phyloP scores from a whole-genome alignment of 2,329 filamentous ascomycete genomes.

The Penicillium sp. region DNA sequence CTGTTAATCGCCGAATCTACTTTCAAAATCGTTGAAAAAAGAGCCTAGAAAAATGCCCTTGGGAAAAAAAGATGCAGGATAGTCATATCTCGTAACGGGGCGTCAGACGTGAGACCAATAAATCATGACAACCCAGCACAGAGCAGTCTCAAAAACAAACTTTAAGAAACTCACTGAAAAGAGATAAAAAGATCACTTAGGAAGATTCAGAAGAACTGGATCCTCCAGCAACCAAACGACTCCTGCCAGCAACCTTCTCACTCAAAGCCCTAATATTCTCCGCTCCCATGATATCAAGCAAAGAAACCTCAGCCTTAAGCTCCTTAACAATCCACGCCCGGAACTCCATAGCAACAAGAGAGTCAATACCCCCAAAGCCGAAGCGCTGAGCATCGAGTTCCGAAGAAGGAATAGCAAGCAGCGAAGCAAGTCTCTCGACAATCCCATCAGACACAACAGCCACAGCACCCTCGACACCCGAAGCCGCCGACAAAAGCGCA shows the following conservation, averaged over 20 bases:
- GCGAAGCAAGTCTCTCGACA: constrained; percentile 17
- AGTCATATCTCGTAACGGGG: not conserved
- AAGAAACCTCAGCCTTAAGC: constrained; percentile 26
- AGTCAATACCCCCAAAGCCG: constrained; percentile 29
- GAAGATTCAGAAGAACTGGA: not conserved
- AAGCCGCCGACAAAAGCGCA: constrained; percentile 7
- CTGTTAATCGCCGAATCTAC: not conserved
- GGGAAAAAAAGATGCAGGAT: not conserved
- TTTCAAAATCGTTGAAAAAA: not conserved
- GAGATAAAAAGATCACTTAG: not conserved
- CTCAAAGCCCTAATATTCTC: constrained; percentile 21
- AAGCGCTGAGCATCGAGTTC: constrained; percentile 28
- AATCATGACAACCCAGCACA: not conserved
- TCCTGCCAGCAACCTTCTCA: constrained; percentile 18
- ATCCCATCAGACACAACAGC: constrained; percentile 17
- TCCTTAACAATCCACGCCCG: constrained; percentile 32
- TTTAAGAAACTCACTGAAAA: not conserved
- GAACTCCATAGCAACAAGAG: constrained; percentile 34
- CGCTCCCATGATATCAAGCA: constrained; percentile 25
- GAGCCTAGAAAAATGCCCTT: not conserved
- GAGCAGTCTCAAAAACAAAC: not conserved
- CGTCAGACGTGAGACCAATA: not conserved
- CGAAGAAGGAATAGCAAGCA: constrained; percentile 28
- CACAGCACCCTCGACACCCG: constrained; percentile 7
- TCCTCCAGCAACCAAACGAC: constrained; percentile 1